Evolutionary conservation across 345 rosid genomes (phyloP).

Genomic region (Lepidium aucheri): DNA sequence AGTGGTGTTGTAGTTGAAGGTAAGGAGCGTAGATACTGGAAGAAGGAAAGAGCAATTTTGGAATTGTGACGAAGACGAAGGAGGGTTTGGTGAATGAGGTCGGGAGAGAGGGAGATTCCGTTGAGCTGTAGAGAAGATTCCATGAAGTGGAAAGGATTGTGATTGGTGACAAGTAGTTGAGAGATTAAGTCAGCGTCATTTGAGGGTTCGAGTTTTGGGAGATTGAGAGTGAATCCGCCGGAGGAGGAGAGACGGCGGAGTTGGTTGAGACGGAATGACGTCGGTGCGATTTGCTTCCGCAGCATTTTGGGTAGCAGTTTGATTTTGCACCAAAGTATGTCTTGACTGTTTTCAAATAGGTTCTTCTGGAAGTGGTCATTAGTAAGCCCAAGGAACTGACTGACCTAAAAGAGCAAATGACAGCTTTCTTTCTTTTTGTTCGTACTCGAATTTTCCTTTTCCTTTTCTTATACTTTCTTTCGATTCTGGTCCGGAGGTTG

Average conservation of each 20-base stretch:
- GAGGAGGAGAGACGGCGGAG: constrained; percentile 5
- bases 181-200: constrained; percentile 62
- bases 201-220: constrained; percentile 50
- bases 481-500: no score
- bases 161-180: constrained; percentile 56
- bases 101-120: constrained; percentile 53
- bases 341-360: no score
- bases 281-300: not conserved
- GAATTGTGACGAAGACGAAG: constrained; percentile 81
- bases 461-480: no score
- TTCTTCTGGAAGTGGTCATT: no score
- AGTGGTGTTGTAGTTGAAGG: constrained; percentile 13
- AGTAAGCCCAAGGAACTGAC: no score
- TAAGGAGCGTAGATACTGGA: constrained; percentile 16
- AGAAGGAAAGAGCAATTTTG: constrained; percentile 39
- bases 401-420: no score
- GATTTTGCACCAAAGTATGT: no score
- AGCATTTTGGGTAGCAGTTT: not conserved
- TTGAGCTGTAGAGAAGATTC: constrained; percentile 78
- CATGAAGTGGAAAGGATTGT: constrained; percentile 80
- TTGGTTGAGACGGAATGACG: not conserved
- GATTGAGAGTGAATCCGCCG: constrained; percentile 14
- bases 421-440: no score
- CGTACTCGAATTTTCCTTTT: no score
- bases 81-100: constrained; percentile 69